A percentile compares a stretch with the other conserved stretches of the same genome.
phyloP scores from a whole-genome alignment of 2,329 filamentous ascomycete species.

The Aureobasidium leucospermi region DNA sequence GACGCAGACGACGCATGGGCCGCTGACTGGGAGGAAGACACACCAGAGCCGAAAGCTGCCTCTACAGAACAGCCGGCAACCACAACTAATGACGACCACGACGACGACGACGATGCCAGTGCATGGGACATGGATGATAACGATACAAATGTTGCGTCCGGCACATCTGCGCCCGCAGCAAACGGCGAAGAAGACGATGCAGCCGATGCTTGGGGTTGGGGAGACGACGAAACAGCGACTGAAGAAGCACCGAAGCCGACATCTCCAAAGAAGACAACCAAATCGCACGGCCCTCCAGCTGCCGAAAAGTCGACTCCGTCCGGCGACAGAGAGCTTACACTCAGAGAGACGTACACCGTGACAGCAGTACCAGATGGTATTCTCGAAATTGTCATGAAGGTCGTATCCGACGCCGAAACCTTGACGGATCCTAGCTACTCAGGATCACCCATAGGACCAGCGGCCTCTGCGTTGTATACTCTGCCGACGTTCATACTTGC shows the following conservation, averaged over 20 bases:
- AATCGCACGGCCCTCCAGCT: slow-evolving; percentile 18
- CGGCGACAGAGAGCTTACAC: slow-evolving; percentile 45
- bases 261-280: slow-evolving; percentile 12
- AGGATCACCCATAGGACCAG: slow-evolving; percentile 54
- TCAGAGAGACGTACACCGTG: slow-evolving; percentile 81
- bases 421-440: slow-evolving; percentile 45
- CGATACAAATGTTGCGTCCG: slow-evolving; percentile 26
- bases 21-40: slow-evolving; percentile 62
- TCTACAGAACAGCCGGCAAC: slow-evolving; percentile 13
- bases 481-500: slow-evolving; percentile 66
- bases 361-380: slow-evolving; percentile 81
- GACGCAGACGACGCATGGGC: slow-evolving; percentile 59
- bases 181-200: slow-evolving; percentile 28
- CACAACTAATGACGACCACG: slow-evolving; percentile 30
- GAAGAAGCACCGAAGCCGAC: slow-evolving; percentile 15
- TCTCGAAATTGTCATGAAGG: slow-evolving; percentile 55
- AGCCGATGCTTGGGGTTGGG: slow-evolving; percentile 77
- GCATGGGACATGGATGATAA: slow-evolving; percentile 42
- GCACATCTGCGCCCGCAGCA: not conserved
- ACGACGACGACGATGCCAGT: slow-evolving; percentile 42
- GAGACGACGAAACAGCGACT: slow-evolving; percentile 50
- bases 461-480: slow-evolving; percentile 61
- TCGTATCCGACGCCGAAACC: slow-evolving; percentile 40
- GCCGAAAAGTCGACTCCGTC: slow-evolving; percentile 16
- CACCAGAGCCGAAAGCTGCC: slow-evolving; percentile 24